Base-by-base conservation (phyloP, 768 basidiomycete species). In the Suillus cothurnatus region DNA sequence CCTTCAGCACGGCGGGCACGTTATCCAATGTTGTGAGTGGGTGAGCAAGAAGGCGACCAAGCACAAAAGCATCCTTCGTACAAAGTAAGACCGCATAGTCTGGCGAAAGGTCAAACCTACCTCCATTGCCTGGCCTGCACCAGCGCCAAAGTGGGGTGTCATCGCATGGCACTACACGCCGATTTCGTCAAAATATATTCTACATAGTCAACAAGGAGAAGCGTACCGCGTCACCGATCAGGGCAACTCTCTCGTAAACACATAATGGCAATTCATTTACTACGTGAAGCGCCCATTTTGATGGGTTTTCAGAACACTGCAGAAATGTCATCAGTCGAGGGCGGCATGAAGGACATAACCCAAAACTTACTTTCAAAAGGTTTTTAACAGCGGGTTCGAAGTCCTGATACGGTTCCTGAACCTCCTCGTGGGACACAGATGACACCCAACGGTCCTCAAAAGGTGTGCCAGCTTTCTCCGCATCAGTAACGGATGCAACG, bases 41-140 rank as follows among this genome's bases (percentile, higher is more conserved):
- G 28, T 74, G 73, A 2, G 71, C 68, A 47, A 72, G 62, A 17
- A 74, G 63, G 12, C 72, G 71, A 12, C 73, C 73, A 9, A 72
- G 73, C 7, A 72, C 41, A 28, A 66, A 72, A 8, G 69, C 70
- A 21, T 72, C 70, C 70, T 71, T 36, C 31, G 45, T 49, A 49
- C 47, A 23, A 49, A 26, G 5, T 49, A 14, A 49, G 47, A 23
- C 26, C 6, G 14, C 23, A 23, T 26, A 26, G 34, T 26, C 15
- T 45, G 31, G 9, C 47, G 14, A 49, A 45, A n/a, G 23, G 55
- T 32, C 21, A 34, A 15, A 8, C 38, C 9, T n/a, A 72, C 86
- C 84, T 88, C 86, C 61, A 87, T 81, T 8, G 85, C 86, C 67
- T 85, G 85, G 15, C 85, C 86, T 11, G 86, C 86, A 39, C 85